Evolutionary conservation across 2,329 filamentous ascomycete species (phyloP), one percentile per base, ranked within the genome.

Genomic region (Dactylonectria estremocensis): DNA sequence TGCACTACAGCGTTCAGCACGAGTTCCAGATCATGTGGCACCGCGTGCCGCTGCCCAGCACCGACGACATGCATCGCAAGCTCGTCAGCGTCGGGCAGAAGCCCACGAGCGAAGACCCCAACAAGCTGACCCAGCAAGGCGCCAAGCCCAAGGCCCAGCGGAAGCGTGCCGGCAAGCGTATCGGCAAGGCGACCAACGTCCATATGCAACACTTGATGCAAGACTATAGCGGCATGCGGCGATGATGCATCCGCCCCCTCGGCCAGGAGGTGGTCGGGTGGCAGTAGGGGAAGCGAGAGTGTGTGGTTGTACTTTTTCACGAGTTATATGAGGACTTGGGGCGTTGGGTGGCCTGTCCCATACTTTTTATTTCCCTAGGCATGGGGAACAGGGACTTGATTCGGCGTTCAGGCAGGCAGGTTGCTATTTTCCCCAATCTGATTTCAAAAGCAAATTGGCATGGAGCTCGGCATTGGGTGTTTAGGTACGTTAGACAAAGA

Each of bases 1-100:
- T 97, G 59, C 89, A 91, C 75, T 88, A 95, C 77, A 80, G 84
- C 40, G 91, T 98, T 73, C 95, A 98, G 77, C 83, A 88, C 9
- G 94, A 97, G 79, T 98, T 98, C 80, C 88, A 91, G 79, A 84
- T 85, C 66, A 92, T 95, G 83, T 99, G 95, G 95, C 88, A 92
- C 70, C 92, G 92, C 77, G 92, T 94, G 59, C 89, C 91, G 74
- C 84, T 98, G 24, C 96, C 96, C 0, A 86, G 90, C 59, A 82
- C 91, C 54, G 92, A 93, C 66, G 92, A 94, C 74, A 90, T 96
- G 79, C 92, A 94, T 62, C 89, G 90, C 71, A 93, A 93, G 78
- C 87, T 97, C 62, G 86, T 92, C 70, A 90, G 89, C 68, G 93
- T 93, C 2, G 93, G 94, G 2, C 89, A 97, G 82, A 95, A 93